Base-by-base conservation (phyloP, 1,284 basidiomycete genomes). In the Trametes pubescens region DNA sequence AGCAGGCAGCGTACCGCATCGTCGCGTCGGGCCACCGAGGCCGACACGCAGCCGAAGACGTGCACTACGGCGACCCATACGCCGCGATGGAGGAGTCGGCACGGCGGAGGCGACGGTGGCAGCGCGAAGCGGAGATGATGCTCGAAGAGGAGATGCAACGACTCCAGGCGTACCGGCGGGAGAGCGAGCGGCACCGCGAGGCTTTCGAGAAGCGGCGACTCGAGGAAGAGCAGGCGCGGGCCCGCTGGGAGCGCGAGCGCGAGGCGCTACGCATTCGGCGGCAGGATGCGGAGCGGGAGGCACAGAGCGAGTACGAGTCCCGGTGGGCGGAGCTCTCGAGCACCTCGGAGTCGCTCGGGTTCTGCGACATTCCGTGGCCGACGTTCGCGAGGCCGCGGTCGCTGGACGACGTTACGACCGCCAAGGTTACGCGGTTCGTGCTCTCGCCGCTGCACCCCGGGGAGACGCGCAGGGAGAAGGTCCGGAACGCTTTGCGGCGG, bases 351-450 rank as follows among this genome's bases (percentile, higher is more conserved):
- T 72, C 76, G 29, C 78, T 91, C 57, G 77, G 78, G 2, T 92
- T 92, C 78, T 74, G 78, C 44, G 80, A 80, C 55, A 84, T 91
- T 54, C 90, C 91, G n/a, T 93, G 91, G 91, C 91, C 91, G 38
- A 70, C 86, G 65, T 72, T 82, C 55, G 68, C 70, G 11, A 71
- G 73, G 22, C 85, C 87, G 22, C 71, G 68, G n/a, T 72, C 70
- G 43, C 76, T 80, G 2, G 82, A 80, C 37, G 84, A 85, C 49
- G 80, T 93, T 60, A 82, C 81, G 10, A 74, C 82, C 5, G 78
- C 79, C 22, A 78, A 78, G 24, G 81, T 92, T 52, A 73, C 78
- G 11, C 72, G 74, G 55, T 90, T 93, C 73, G 77, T 93, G 46
- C 76, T 91, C 51, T 89, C 88, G 18, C 80, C 83, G 11, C 66